Evolutionary conservation across 2,329 filamentous ascomycete species (phyloP), one percentile per base, ranked within the genome.

Genomic region (Lanzia echinophila): DNA sequence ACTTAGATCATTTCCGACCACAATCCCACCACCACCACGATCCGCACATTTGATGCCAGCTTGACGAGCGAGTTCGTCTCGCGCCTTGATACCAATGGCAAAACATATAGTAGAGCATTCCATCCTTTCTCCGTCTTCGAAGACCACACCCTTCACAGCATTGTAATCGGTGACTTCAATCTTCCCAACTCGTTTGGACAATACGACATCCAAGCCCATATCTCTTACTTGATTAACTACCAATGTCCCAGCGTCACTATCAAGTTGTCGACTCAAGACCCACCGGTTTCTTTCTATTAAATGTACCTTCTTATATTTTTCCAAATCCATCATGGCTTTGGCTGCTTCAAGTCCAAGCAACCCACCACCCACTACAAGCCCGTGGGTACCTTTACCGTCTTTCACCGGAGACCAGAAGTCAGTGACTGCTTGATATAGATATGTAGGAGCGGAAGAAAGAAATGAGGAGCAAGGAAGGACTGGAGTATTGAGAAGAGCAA

Each of bases 261-360:
- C 90, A 1, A 96, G 73, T 65, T 96, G 90, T 52, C 90, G 77
- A 51, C 86, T 88, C 42, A 96, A 69, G 0, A 95, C 85, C 87
- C 89, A 96, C 61, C 79, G 72, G 65, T 90, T 92, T 50, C 88
- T 78, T 69, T 96, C 91, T 49, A 96, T 82, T 8, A 96, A 73
- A 61, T 84, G 87, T 49, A 96, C 86, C 54, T 82, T 81, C 12
- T 78, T 75, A 65, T 87, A 95, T 49, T 83, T 80, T 62, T 87
- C 78, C 8, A 96, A 73, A 65, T 95, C 90, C 74, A 91, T 85
- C 88, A 96, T 90, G 2, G 90, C 90, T 64, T 95, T 94, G 33
- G 89, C 90, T 2, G 90, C 90, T 71, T 96, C 90, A 0, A 96
- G 79, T 0, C 90, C 90, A 0, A 96, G 76, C 22, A 96, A 70